Conservation (phyloP, 768 basidiomycete genomes). For the Mycena vitilis region DNA sequence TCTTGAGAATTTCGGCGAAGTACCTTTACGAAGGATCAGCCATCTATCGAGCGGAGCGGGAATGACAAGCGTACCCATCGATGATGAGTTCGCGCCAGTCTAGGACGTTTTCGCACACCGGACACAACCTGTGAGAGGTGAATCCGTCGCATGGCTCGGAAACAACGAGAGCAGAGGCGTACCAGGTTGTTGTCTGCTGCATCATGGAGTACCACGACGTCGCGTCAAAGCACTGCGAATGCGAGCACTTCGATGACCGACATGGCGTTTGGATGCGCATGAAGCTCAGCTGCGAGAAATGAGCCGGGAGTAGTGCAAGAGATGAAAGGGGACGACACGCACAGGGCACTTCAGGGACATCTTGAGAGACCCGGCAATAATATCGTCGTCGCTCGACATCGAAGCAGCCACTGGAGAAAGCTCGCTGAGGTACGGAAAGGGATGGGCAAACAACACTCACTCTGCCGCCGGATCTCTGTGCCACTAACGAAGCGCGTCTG, state of each 20-base stretch:
- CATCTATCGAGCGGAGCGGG: no score
- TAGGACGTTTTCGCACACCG: slow-evolving; percentile 74
- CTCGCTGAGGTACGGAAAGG: not conserved
- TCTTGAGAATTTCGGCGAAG: slow-evolving; percentile 1
- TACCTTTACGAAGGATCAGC: not conserved
- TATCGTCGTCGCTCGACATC: slow-evolving; percentile 71
- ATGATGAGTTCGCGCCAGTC: slow-evolving; percentile 72
- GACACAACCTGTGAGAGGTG: slow-evolving; percentile 56
- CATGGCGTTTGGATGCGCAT: slow-evolving; percentile 71
- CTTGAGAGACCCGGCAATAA: slow-evolving; percentile 71
- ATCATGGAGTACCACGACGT: slow-evolving; percentile 78
- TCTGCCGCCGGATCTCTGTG: slow-evolving; percentile 60
- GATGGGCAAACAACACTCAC: slow-evolving; percentile 50
- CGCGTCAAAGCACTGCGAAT: slow-evolving; percentile 83
- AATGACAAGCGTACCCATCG: slow-evolving; percentile 63
- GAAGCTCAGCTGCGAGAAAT: slow-evolving; percentile 65
- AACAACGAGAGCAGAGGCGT: not conserved
- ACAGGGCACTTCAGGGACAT: slow-evolving; percentile 82
- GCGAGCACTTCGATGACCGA: slow-evolving; percentile 70
- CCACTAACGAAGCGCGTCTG: slow-evolving; percentile 62
- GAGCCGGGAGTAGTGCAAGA: no score
- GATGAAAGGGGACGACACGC: slow-evolving; percentile 42
- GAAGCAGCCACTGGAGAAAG: slow-evolving; percentile 51
- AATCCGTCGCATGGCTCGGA: no score
- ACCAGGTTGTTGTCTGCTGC: slow-evolving; percentile 80